Conservation (phyloP, 164 flowering plant species). For the Piper betle region DNA sequence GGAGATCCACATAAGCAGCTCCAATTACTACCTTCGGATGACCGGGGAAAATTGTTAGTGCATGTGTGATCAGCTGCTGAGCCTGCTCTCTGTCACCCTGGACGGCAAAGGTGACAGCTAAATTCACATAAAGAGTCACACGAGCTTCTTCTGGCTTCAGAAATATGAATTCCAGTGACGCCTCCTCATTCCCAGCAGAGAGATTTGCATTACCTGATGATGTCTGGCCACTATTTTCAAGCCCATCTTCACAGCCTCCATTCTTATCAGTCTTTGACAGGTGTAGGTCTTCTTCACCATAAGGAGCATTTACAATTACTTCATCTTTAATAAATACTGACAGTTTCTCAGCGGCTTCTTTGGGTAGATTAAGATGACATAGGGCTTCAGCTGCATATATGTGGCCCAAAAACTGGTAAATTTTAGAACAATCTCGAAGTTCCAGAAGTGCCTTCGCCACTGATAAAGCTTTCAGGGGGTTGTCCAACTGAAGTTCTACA, state of each 20-base stretch:
- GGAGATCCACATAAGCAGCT: conserved; percentile 58
- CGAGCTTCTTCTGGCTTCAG: conserved; percentile 75
- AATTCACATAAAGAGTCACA: conserved; percentile 52
- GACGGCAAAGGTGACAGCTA: conserved; percentile 46
- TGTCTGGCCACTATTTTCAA: conserved; percentile 27
- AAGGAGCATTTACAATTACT: conserved; percentile 42
- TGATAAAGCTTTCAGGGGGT: conserved; percentile 63
- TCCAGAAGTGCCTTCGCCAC: conserved; percentile 47
- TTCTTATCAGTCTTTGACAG: conserved; percentile 39
- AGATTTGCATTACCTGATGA: conserved; percentile 12
- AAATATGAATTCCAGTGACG: conserved; percentile 19
- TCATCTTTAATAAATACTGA: conserved; percentile 38
- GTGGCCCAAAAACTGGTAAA: conserved; percentile 50
- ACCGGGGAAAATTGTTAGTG: conserved; percentile 39
- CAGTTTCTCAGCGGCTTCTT: conserved; percentile 77
- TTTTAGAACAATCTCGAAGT: conserved; percentile 54
- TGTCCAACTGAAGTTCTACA: conserved; percentile 65
- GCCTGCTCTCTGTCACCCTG: conserved; percentile 79
- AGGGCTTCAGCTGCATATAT: conserved; percentile 92
- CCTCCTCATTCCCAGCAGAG: conserved; percentile 14
- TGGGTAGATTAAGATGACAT: conserved; percentile 54
- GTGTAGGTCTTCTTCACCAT: conserved; percentile 49
- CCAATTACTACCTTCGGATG: conserved; percentile 46
- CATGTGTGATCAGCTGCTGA: conserved; percentile 27
- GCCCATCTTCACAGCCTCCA: conserved; percentile 24